These are phyloP conservation scores for Epichloe typhina DNA, from an alignment of 2,329 filamentous ascomycete genomes.

Conservation along the genomic window DNA sequence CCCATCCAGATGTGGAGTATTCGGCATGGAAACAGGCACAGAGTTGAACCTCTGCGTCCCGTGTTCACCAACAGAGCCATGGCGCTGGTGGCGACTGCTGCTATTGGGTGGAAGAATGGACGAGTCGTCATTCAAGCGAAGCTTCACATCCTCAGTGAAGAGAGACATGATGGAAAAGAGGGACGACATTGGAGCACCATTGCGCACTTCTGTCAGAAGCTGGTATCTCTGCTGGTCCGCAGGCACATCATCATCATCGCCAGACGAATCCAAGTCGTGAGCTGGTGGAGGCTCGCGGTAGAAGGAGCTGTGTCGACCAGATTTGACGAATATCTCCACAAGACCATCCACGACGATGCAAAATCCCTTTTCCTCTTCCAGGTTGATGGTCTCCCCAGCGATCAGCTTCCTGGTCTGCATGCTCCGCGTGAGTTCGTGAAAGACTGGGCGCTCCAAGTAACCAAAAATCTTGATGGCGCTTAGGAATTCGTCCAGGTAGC, in stretches of 20 bases:
- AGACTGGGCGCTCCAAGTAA: constrained; percentile 89
- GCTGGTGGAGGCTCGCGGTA: constrained; percentile 15
- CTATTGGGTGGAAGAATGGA: constrained; percentile 11
- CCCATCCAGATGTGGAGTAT: constrained; percentile 25
- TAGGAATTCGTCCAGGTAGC: constrained; percentile 93
- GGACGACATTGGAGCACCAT: constrained; percentile 96
- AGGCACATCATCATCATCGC: constrained; percentile 47
- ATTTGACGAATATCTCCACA: constrained; percentile 97
- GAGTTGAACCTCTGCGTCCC: constrained; percentile 4
- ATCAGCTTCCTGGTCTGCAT: constrained; percentile 98
- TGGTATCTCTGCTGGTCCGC: constrained; percentile 77
- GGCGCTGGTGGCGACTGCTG: constrained; percentile 16
- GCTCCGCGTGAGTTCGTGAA: constrained; percentile 90
- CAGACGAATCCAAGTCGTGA: constrained; percentile 29
- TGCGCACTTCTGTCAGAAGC: constrained; percentile 90
- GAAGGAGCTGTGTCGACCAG: constrained; percentile 31
- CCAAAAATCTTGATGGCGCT: constrained; percentile 99
- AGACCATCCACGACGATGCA: constrained; percentile 93
- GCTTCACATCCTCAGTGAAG: constrained; percentile 86
- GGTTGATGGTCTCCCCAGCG: constrained; percentile 83
- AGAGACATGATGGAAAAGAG: constrained; percentile 93
- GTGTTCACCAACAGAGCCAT: constrained; percentile 13
- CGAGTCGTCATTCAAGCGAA: constrained; percentile 58
- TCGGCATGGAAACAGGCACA: constrained; percentile 20
- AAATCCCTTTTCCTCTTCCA: constrained; percentile 97